Evolutionary conservation across 225 moss, liverwort and hornwort species (phyloP).

Genomic region (Sphagnum tenellum): DNA sequence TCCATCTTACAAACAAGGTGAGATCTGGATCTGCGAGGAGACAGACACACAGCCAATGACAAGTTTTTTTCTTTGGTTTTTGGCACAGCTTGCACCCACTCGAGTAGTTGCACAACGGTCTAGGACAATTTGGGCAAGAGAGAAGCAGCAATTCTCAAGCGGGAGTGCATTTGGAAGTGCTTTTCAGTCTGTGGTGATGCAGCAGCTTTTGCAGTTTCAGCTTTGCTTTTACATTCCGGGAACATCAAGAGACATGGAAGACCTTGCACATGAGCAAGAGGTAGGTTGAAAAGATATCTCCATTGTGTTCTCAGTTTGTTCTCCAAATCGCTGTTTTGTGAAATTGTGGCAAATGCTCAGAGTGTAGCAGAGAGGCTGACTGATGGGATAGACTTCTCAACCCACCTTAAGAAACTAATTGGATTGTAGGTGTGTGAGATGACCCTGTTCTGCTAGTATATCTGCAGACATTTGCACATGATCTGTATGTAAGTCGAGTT

Average conservation of each 20-base stretch:
- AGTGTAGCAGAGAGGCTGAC: too few species aligned
- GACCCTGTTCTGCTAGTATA: too few species aligned
- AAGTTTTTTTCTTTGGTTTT: neutral
- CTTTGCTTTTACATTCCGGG: conserved; percentile 59
- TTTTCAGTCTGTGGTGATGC: conserved; percentile 62
- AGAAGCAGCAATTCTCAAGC: conserved; percentile 22
- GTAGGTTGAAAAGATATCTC: conserved; percentile 3
- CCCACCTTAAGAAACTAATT: too few species aligned
- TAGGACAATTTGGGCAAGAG: conserved; percentile 28
- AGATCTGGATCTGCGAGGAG: neutral
- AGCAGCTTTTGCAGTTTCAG: conserved; percentile 55
- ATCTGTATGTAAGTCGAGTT: too few species aligned
- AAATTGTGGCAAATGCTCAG: too few species aligned
- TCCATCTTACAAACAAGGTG: neutral
- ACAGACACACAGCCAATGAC: neutral
- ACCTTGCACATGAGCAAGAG: conserved; percentile 40
- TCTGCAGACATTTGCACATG: too few species aligned
- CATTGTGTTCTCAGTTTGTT: neutral
- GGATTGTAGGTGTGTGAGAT: too few species aligned
- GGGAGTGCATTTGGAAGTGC: conserved; percentile 63
- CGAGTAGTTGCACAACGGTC: conserved; percentile 48
- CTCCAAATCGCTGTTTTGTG: too few species aligned
- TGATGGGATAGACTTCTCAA: too few species aligned
- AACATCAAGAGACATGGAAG: conserved; percentile 39
- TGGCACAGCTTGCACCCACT: conserved; percentile 58